phyloP scores from a whole-genome alignment of 2,329 filamentous ascomycete genomes.

The Scleromitrula shiraiana region DNA sequence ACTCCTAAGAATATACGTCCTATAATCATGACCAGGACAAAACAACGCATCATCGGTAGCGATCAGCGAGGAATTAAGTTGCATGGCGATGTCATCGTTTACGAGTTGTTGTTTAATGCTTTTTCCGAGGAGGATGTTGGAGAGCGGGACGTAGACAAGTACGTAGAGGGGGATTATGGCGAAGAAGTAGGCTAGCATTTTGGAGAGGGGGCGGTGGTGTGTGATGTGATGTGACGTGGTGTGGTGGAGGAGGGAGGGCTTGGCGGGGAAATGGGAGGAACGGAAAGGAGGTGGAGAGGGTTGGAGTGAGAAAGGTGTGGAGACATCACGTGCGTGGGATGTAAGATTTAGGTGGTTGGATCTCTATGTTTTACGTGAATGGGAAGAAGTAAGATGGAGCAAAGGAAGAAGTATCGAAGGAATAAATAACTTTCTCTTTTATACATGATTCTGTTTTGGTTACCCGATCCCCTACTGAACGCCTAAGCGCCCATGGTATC shows the following conservation, averaged over 20 bases:
- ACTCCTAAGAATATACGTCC: slow-evolving; percentile 41
- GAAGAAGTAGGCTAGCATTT: slow-evolving; percentile 25
- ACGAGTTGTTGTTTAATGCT: slow-evolving; percentile 10
- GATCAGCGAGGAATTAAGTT: slow-evolving; percentile 24
- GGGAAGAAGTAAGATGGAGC: no score
- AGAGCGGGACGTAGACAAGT: slow-evolving; percentile 24
- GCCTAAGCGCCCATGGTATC: no score
- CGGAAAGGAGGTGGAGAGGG: neutral
- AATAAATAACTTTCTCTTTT: no score
- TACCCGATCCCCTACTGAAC: no score
- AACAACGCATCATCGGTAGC: slow-evolving; percentile 24
- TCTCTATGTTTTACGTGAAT: no score
- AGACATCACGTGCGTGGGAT: neutral
- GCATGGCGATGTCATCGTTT: slow-evolving; percentile 8
- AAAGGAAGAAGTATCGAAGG: no score
- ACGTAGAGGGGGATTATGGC: slow-evolving; percentile 26
- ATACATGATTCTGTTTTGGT: no score
- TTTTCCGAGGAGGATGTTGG: slow-evolving; percentile 15
- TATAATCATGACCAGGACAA: slow-evolving; percentile 24
- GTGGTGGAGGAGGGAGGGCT: neutral
- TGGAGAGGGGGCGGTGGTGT: no score
- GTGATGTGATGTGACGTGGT: neutral
- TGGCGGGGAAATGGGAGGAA: neutral
- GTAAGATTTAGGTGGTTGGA: no score
- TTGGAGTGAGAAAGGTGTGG: neutral